Evolutionary conservation across 495 filamentous ascomycete genomes (phyloP).

Genomic region (Neurospora pannonica): DNA sequence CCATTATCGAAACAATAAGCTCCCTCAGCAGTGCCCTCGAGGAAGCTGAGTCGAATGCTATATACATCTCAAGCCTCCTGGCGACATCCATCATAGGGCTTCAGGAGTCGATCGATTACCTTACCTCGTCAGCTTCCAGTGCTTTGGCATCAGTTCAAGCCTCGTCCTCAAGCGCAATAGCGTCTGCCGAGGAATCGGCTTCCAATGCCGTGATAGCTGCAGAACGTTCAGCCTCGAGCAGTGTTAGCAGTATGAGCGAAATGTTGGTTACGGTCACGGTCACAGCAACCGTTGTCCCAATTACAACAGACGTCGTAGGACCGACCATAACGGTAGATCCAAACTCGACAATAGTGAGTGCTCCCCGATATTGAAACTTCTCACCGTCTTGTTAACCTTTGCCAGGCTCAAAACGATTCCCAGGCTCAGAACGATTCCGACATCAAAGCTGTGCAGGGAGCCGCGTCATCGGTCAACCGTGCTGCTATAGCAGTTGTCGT

Average conservation of each 20-base stretch:
- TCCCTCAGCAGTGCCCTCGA: constrained; percentile 12
- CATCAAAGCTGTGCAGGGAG: background rate
- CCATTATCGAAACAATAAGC: constrained; percentile 5
- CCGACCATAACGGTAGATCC: background rate
- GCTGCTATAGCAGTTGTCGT: constrained; percentile 10
- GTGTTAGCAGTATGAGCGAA: constrained; percentile 4
- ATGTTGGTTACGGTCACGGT: background rate
- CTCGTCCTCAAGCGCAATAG: constrained; percentile 9
- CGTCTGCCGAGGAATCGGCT: constrained; percentile 7
- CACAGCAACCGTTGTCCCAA: background rate
- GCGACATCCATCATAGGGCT: constrained; percentile 8
- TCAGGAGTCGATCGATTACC: constrained; percentile 2
- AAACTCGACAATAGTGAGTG: constrained; percentile 5
- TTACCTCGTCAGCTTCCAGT: constrained; percentile 10
- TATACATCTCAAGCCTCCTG: constrained; percentile 7
- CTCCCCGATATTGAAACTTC: background rate
- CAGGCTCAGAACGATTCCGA: background rate
- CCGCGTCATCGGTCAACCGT: constrained; percentile 2
- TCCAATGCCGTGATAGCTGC: constrained; percentile 4
- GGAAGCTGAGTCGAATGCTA: constrained; percentile 1
- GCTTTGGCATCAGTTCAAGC: constrained; percentile 6
- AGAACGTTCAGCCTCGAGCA: constrained; percentile 8
- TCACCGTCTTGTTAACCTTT: background rate
- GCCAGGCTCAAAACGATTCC: background rate
- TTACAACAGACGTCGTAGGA: background rate